Percentiles rank a stretch among this genome's conserved stretches.
phyloP scores from a whole-genome alignment of 2,329 filamentous ascomycete genomes.

The Pseudogymnoascus sp. region DNA sequence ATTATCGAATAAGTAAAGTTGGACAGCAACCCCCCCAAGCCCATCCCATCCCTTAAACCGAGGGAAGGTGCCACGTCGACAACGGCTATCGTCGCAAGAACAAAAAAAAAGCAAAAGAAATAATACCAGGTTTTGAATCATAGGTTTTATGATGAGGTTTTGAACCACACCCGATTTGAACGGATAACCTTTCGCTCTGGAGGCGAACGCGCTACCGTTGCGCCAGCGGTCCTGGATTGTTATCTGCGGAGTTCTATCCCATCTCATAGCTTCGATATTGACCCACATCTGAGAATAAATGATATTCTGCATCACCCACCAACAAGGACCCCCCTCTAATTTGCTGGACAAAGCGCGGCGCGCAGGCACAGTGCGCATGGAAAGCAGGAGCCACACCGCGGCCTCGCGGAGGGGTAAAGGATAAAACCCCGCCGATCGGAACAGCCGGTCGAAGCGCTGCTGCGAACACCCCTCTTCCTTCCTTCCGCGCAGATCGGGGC shows the following conservation, averaged over 20 bases:
- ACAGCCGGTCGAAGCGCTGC: background rate
- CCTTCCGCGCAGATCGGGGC: background rate
- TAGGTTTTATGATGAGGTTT: slow-evolving; percentile 8
- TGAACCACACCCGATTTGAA: slow-evolving; percentile 10
- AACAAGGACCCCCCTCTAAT: background rate
- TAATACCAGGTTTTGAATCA: slow-evolving; percentile 1
- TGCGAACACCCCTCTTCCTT: slow-evolving; percentile 3
- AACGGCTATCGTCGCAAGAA: background rate
- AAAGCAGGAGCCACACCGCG: background rate
- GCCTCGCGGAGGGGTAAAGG: background rate
- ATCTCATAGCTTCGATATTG: background rate
- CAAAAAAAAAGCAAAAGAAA: background rate
- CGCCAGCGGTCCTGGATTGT: slow-evolving; percentile 6
- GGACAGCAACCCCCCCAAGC: background rate
- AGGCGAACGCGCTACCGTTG: slow-evolving; percentile 10
- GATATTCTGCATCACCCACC: background rate
- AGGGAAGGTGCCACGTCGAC: slow-evolving; percentile 1
- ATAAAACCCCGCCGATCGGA: background rate
- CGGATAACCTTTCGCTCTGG: slow-evolving; percentile 10
- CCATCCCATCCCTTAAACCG: background rate
- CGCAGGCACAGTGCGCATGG: background rate
- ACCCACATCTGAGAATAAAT: background rate
- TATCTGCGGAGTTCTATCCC: background rate
- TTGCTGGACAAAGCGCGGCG: background rate
- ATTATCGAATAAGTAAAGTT: slow-evolving; percentile 1